Evolutionary conservation across 805 yeast genomes (phyloP).

Genomic region (Starmera dryadoides): DNA sequence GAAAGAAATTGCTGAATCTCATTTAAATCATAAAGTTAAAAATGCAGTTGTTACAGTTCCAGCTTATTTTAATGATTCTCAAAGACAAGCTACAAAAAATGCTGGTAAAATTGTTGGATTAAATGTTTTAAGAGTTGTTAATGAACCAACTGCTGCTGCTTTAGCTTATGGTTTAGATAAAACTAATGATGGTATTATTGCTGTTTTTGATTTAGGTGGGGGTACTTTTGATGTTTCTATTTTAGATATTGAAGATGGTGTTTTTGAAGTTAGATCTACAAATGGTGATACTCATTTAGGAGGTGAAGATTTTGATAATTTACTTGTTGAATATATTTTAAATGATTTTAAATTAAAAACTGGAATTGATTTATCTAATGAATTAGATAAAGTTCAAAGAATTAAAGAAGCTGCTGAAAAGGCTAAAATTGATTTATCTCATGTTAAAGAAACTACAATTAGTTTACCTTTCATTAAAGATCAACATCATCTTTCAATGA

Average conservation of each 20-base stretch:
- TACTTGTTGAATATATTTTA: slow-evolving; percentile 45
- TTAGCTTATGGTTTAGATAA: slow-evolving; percentile 70
- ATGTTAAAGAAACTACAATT: slow-evolving; percentile 51
- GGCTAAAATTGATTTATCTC: slow-evolving; percentile 70
- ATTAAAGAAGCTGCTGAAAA: slow-evolving; percentile 71
- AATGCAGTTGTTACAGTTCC: slow-evolving; percentile 81
- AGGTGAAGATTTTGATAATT: slow-evolving; percentile 74
- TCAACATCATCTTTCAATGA: slow-evolving; percentile 52
- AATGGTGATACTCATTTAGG: slow-evolving; percentile 80
- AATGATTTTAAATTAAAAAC: slow-evolving; percentile 43
- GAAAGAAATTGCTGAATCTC: slow-evolving; percentile 53
- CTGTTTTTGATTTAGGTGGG: slow-evolving; percentile 69
- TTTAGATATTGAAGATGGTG: slow-evolving; percentile 69
- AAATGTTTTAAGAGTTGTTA: slow-evolving; percentile 65
- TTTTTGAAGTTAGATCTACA: slow-evolving; percentile 75
- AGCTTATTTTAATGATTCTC: slow-evolving; percentile 76
- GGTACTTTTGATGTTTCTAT: slow-evolving; percentile 79
- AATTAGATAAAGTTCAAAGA: slow-evolving; percentile 60
- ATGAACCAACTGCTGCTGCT: slow-evolving; percentile 85
- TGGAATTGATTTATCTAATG: slow-evolving; percentile 44
- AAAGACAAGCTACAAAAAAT: slow-evolving; percentile 72
- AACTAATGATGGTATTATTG: slow-evolving; percentile 32
- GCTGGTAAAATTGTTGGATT: slow-evolving; percentile 70
- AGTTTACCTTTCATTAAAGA: slow-evolving; percentile 64
- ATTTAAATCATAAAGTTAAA: slow-evolving; percentile 37